A percentile compares a stretch with the other conserved stretches of the same genome.
Conservation (phyloP, 1,139 yeast genomes). For the Kurtzmaniella natalensis region DNA sequence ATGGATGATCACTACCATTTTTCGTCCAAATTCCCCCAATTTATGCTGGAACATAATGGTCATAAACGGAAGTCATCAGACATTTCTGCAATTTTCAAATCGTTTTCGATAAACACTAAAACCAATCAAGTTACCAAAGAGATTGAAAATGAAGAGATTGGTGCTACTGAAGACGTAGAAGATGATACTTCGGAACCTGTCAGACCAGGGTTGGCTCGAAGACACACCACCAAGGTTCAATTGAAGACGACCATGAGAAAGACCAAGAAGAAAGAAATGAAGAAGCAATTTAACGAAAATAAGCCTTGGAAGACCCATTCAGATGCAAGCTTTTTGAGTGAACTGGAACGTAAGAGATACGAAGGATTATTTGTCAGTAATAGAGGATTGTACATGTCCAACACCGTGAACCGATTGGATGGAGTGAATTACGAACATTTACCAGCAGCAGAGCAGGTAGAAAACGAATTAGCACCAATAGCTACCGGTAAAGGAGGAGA, state of each 20-base stretch:
- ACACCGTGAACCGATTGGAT: slow-evolving; percentile 29
- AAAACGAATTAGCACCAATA: slow-evolving; percentile 10
- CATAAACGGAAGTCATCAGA: slow-evolving; percentile 1
- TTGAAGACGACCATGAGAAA: slow-evolving; percentile 69
- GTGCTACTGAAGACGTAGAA: slow-evolving; percentile 12
- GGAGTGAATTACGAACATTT: slow-evolving; percentile 30
- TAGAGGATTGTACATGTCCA: slow-evolving; percentile 56
- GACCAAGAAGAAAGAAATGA: slow-evolving; percentile 37
- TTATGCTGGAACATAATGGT: slow-evolving; percentile 14
- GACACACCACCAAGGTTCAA: slow-evolving; percentile 32
- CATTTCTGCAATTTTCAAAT: slow-evolving; percentile 10
- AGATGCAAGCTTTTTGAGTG: slow-evolving; percentile 56
- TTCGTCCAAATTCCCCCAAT: slow-evolving; percentile 20
- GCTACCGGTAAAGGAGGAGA: slow-evolving; percentile 13
- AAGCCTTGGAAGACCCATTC: slow-evolving; percentile 94
- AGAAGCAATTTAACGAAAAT: slow-evolving; percentile 68
- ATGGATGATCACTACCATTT: slow-evolving; percentile 4
- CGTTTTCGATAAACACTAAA: too few species aligned
- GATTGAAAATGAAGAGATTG: too few species aligned
- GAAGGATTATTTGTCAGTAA: slow-evolving; percentile 95
- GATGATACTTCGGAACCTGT: too few species aligned
- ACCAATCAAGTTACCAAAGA: too few species aligned
- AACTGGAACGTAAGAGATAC: slow-evolving; percentile 76
- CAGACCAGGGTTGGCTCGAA: slow-evolving; percentile 7
- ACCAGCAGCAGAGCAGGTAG: slow-evolving; percentile 10